phyloP scores from a whole-genome alignment of 352 stramenopile genomes.

The Phytophthora crassamura region DNA sequence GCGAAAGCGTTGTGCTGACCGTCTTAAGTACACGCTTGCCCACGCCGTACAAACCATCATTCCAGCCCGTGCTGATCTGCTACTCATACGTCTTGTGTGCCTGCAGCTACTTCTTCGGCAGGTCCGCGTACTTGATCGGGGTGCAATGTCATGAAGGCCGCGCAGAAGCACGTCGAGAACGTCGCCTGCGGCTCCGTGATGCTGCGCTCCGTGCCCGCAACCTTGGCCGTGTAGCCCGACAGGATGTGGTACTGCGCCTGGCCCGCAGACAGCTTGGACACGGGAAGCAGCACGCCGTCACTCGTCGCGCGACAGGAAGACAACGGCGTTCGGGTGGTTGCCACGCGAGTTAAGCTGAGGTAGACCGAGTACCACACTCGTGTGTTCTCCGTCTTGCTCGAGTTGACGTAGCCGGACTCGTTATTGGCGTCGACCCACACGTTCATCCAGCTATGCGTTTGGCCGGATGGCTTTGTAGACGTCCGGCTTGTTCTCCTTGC shows the following conservation, averaged over 20 bases:
- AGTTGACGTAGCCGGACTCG: slow-evolving; percentile 96
- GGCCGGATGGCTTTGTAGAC: slow-evolving; percentile 98
- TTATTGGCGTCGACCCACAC: slow-evolving; percentile 85
- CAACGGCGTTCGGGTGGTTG: slow-evolving; percentile 96
- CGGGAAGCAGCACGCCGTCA: slow-evolving; percentile 98
- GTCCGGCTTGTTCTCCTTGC: slow-evolving; percentile 95
- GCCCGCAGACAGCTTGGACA: slow-evolving; percentile 93
- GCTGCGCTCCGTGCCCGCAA: slow-evolving; percentile 97
- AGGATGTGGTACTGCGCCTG: slow-evolving; percentile 99
- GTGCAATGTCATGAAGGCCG: too few species aligned
- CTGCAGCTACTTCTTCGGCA: slow-evolving; percentile 97
- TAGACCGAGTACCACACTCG: slow-evolving; percentile 99
- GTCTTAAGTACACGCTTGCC: slow-evolving; percentile 98
- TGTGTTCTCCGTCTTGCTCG: slow-evolving; percentile 97
- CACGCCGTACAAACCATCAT: slow-evolving; percentile 95
- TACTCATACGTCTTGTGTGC: slow-evolving; percentile 95
- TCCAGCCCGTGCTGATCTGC: slow-evolving; percentile 99
- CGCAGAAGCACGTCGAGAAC: slow-evolving; percentile 96
- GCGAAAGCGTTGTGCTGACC: too few species aligned
- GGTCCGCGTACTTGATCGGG: slow-evolving; percentile 96
- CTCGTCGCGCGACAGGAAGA: slow-evolving; percentile 98
- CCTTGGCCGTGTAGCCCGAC: slow-evolving; percentile 98
- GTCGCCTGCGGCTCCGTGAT: slow-evolving; percentile 96
- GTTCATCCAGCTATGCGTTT: slow-evolving; percentile 98
- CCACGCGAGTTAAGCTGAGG: slow-evolving; percentile 92